Evolutionary conservation across 2,329 filamentous ascomycete species (phyloP).

Genomic region (Rutstroemia sp.): DNA sequence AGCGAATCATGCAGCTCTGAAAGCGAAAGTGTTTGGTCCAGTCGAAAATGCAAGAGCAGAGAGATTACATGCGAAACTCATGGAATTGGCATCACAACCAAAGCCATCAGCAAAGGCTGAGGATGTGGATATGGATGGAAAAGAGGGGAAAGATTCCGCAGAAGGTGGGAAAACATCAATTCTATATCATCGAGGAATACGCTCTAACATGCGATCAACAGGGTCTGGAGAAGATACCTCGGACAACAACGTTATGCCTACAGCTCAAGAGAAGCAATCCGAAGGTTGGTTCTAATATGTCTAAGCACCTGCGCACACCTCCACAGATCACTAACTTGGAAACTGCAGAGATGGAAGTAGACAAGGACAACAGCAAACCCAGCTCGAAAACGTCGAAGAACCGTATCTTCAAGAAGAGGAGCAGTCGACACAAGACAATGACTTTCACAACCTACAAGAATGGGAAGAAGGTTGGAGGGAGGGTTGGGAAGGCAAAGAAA

Average conservation of each 20-base stretch:
- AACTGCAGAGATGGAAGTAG: constrained; percentile 49
- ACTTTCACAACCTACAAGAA: constrained; percentile 54
- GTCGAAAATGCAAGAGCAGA: constrained; percentile 71
- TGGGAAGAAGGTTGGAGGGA: constrained; percentile 35
- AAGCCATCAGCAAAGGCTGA: constrained; percentile 51
- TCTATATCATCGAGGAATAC: not conserved
- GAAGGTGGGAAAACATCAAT: not conserved
- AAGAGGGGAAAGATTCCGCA: constrained; percentile 21
- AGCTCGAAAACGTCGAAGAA: constrained; percentile 34
- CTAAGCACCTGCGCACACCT: not conserved
- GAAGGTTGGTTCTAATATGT: constrained; percentile 18
- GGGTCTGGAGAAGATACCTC: constrained; percentile 12
- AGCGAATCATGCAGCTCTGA: constrained; percentile 74
- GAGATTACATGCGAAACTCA: constrained; percentile 77
- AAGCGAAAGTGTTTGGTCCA: constrained; percentile 76
- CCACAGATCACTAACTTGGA: constrained; percentile 4
- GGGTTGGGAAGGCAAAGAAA: constrained; percentile 5
- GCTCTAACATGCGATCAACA: constrained; percentile 12
- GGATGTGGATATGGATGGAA: constrained; percentile 42
- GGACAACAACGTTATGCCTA: constrained; percentile 8
- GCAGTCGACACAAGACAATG: constrained; percentile 44
- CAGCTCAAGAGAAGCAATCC: constrained; percentile 15
- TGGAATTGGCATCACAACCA: constrained; percentile 71
- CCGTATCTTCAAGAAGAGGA: constrained; percentile 49
- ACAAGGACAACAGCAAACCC: constrained; percentile 34